These are phyloP conservation scores for Dioszegia aurantiaca DNA, from an alignment of 768 basidiomycete species.

Conservation along the genomic window DNA sequence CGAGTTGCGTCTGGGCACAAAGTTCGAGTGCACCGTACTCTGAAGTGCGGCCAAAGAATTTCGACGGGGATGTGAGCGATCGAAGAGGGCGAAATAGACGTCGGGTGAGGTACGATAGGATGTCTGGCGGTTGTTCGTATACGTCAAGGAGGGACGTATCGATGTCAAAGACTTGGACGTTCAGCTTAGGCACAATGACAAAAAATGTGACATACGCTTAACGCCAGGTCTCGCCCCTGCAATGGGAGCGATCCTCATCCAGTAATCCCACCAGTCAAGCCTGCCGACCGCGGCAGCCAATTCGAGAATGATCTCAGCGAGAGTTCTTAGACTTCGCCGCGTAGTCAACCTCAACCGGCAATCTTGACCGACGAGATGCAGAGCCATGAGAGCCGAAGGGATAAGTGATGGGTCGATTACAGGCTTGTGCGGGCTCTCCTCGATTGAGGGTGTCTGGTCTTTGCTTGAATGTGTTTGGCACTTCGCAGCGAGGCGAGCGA, in stretches of 20 bases:
- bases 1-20: constrained; percentile 17
- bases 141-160: constrained; percentile 54
- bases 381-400: constrained; percentile 59
- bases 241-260: constrained; percentile 63
- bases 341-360: constrained; percentile 31
- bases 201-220: constrained; percentile 2
- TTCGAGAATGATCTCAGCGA: constrained; percentile 17
- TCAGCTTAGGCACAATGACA: too few species aligned
- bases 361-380: constrained; percentile 72
- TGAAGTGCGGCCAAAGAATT: constrained; percentile 4
- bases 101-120: constrained; percentile 62
- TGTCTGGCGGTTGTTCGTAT: constrained; percentile 74
- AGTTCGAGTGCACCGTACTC: constrained; percentile 18
- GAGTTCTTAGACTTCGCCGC: constrained; percentile 2
- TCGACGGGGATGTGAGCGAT: constrained; percentile 24
- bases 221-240: background rate
- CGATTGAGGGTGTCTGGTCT: background rate
- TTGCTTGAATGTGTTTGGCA: background rate
- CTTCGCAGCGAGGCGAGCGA: constrained; percentile 27
- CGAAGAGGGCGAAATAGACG: constrained; percentile 23
- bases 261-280: constrained; percentile 88
- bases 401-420: background rate
- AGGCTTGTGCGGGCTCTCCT: background rate
- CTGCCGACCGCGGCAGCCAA: constrained; percentile 56
- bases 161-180: constrained; percentile 8